These are phyloP conservation scores for Chloranthus sessilifolius DNA, from an alignment of 164 flowering plant species.

Conservation along the genomic window DNA sequence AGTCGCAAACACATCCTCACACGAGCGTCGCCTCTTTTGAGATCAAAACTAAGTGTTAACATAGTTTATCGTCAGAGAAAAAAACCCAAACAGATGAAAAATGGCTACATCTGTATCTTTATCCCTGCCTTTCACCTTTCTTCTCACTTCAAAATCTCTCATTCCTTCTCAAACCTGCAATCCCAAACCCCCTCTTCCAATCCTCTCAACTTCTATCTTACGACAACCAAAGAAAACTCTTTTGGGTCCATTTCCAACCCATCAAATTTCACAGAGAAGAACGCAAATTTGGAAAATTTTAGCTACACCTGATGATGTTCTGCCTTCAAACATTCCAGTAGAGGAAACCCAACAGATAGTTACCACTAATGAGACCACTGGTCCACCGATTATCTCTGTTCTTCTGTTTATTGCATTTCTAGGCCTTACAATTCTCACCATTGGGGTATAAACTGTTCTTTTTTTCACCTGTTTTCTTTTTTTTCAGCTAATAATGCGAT, in stretches of 20 bases:
- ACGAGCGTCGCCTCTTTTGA: too few species aligned
- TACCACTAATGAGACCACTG: slow-evolving; percentile 32
- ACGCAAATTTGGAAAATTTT: slow-evolving; percentile 23
- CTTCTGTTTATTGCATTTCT: slow-evolving; percentile 67
- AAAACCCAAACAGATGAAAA: slow-evolving; percentile 14
- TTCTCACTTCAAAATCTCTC: slow-evolving; percentile 11
- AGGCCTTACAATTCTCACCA: slow-evolving; percentile 60
- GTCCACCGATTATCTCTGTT: slow-evolving; percentile 30
- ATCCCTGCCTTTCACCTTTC: slow-evolving; percentile 15
- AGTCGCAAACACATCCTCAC: too few species aligned
- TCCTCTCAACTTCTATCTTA: slow-evolving; percentile 12
- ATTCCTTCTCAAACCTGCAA: background rate
- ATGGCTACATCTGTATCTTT: slow-evolving; percentile 32
- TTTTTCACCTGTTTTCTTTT: background rate
- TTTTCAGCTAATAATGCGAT: background rate
- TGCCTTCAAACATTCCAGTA: slow-evolving; percentile 23
- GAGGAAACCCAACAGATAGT: slow-evolving; percentile 38
- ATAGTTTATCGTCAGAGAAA: too few species aligned
- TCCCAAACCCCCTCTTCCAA: slow-evolving; percentile 6
- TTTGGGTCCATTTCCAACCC: slow-evolving; percentile 9
- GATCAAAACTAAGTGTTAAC: too few species aligned
- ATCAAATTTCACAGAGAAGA: slow-evolving; percentile 3
- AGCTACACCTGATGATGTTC: slow-evolving; percentile 26
- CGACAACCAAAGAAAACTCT: slow-evolving; percentile 7
- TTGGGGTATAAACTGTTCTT: slow-evolving; percentile 47